Percentiles rank a stretch among this genome's conserved stretches.
These are phyloP conservation scores for Ogataea zsoltii DNA, from an alignment of 805 yeast genomes.

Conservation along the genomic window DNA sequence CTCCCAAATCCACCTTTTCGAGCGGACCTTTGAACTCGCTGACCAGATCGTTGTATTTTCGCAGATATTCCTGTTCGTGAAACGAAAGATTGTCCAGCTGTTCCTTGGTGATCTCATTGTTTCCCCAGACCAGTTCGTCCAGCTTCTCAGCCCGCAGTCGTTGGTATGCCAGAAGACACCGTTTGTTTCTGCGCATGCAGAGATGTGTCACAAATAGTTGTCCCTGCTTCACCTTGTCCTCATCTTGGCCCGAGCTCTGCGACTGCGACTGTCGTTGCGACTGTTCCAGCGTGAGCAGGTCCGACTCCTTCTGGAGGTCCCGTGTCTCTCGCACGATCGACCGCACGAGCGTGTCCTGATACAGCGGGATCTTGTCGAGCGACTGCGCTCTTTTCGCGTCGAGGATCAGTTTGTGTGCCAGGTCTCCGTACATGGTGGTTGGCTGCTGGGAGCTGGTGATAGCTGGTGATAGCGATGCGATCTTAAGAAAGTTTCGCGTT, in stretches of 20 bases:
- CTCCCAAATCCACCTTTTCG: slow-evolving; percentile 83
- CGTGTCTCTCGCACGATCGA: slow-evolving; percentile 69
- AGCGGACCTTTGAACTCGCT: slow-evolving; percentile 77
- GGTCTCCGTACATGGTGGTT: slow-evolving; percentile 78
- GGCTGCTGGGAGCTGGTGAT: not conserved
- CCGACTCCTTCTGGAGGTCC: slow-evolving; percentile 60
- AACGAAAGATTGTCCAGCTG: slow-evolving; percentile 60
- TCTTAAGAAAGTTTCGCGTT: not conserved
- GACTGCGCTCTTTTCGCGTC: slow-evolving; percentile 82
- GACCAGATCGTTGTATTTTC: slow-evolving; percentile 67
- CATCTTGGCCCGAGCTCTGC: slow-evolving; percentile 24
- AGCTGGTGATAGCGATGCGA: not conserved
- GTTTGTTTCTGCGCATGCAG: slow-evolving; percentile 82
- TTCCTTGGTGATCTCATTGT: slow-evolving; percentile 47
- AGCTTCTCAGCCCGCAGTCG: slow-evolving; percentile 66
- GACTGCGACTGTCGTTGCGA: slow-evolving; percentile 10
- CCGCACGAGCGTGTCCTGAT: slow-evolving; percentile 70
- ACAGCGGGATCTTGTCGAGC: slow-evolving; percentile 65
- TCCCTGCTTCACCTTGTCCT: slow-evolving; percentile 54
- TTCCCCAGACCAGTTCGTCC: slow-evolving; percentile 71
- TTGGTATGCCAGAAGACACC: slow-evolving; percentile 87
- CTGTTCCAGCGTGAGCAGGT: slow-evolving; percentile 39
- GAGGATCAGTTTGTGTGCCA: slow-evolving; percentile 75
- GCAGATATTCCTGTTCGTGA: slow-evolving; percentile 76
- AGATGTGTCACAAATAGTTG: slow-evolving; percentile 70